A percentile compares a stretch with the other conserved stretches of the same genome.
Conservation (phyloP, 441 rosid genomes). For the Gossypium trilobum region DNA sequence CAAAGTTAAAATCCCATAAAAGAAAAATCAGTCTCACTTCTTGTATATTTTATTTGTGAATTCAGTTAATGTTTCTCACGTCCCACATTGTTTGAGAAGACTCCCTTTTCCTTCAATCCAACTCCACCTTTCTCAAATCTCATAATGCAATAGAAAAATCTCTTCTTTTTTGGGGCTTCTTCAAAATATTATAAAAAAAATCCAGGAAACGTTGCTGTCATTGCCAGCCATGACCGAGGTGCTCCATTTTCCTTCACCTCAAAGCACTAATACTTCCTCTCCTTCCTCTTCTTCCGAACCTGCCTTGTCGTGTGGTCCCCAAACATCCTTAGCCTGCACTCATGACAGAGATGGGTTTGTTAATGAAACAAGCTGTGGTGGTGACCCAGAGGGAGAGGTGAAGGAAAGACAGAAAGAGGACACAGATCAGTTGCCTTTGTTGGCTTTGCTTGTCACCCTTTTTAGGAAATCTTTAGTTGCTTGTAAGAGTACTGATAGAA, state of each 20-base stretch:
- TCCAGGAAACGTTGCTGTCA: constrained; percentile 23
- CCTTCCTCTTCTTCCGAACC: constrained; percentile 17
- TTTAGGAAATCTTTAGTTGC: constrained; percentile 62
- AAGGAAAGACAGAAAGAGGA: constrained; percentile 21
- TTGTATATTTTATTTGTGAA: neutral
- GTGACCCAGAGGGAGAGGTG: constrained; percentile 20
- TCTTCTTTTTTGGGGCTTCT: neutral
- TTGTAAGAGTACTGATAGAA: constrained; percentile 46
- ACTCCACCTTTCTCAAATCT: constrained; percentile 25
- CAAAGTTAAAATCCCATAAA: no score
- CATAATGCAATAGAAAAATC: neutral
- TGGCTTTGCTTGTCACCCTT: constrained; percentile 59
- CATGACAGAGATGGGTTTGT: constrained; percentile 22
- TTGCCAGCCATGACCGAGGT: constrained; percentile 61
- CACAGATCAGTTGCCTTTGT: constrained; percentile 52
- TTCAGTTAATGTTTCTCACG: constrained; percentile 33
- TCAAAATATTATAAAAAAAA: neutral
- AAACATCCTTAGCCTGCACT: constrained; percentile 25
- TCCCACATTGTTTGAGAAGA: constrained; percentile 17
- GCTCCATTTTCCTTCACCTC: constrained; percentile 52
- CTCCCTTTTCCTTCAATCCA: constrained; percentile 33
- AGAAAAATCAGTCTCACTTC: no score
- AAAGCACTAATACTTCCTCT: constrained; percentile 25
- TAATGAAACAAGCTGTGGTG: constrained; percentile 3
- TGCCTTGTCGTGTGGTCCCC: constrained; percentile 22